Conservation (phyloP, 345 rosid genomes). For the Linum usitatissimum region DNA sequence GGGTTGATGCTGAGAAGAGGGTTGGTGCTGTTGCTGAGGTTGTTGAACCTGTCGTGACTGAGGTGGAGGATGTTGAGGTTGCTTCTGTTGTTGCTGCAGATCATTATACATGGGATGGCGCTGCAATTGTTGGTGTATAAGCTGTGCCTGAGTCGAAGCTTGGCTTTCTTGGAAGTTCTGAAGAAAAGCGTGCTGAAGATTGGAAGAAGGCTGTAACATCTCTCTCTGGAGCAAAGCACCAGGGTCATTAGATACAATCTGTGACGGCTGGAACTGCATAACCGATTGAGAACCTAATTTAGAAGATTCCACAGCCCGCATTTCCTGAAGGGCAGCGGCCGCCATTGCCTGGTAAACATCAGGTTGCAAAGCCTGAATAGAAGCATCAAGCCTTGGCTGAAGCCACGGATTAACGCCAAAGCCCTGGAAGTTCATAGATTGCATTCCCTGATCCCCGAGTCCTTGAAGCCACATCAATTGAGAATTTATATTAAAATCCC, state of each 20-base stretch:
- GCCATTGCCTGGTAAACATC: constrained; percentile 46
- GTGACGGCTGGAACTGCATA: constrained; percentile 28
- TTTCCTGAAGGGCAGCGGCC: constrained; percentile 38
- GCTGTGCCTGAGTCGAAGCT: constrained; percentile 15
- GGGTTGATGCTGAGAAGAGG: too few species aligned
- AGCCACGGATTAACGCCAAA: constrained; percentile 23
- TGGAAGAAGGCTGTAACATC: constrained; percentile 14
- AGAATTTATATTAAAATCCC: constrained; percentile 28
- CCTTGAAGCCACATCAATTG: constrained; percentile 40
- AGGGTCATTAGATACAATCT: neutral
- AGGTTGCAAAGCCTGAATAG: constrained; percentile 31
- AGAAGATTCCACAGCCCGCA: constrained; percentile 30
- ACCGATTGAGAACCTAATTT: constrained; percentile 29
- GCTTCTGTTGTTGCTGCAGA: neutral
- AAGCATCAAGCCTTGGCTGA: constrained; percentile 30
- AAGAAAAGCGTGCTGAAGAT: constrained; percentile 22
- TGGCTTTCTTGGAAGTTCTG: constrained; percentile 17
- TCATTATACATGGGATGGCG: too few species aligned
- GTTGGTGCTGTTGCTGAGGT: constrained; percentile 18
- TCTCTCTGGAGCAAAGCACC: neutral
- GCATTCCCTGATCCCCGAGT: constrained; percentile 33
- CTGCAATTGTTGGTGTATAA: too few species aligned
- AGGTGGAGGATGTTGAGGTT: constrained; percentile 4
- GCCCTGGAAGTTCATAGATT: constrained; percentile 33
- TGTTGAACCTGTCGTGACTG: constrained; percentile 8